Conservation (phyloP, 495 filamentous ascomycete genomes). For the Letharia lupina region DNA sequence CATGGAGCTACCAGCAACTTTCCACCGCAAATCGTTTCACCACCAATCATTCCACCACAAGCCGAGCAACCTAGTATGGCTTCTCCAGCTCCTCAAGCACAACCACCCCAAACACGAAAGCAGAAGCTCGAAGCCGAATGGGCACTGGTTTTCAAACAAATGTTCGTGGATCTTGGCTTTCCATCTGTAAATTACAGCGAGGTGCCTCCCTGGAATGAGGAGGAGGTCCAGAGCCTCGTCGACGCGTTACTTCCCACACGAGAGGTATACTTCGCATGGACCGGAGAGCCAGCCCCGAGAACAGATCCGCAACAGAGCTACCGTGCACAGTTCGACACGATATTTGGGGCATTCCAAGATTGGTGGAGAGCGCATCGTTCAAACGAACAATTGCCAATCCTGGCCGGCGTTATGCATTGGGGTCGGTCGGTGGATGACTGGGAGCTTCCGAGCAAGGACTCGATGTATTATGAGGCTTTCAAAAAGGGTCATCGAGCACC, state of each 20-base stretch:
- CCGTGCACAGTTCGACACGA: not conserved
- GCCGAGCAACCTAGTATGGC: not conserved
- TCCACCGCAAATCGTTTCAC: not conserved
- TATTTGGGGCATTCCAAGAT: not conserved
- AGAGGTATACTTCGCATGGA: slow-evolving; percentile 2
- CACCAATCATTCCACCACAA: not conserved
- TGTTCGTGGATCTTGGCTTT: not conserved
- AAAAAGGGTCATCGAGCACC: not conserved
- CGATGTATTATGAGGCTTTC: not conserved
- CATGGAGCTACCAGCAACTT: not conserved
- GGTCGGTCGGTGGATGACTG: not conserved
- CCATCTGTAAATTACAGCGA: not conserved
- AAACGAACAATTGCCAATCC: not conserved
- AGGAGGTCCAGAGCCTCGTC: slow-evolving; percentile 1
- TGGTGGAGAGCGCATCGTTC: not conserved
- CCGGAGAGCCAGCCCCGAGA: not conserved
- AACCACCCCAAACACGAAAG: not conserved
- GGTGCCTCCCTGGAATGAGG: not conserved
- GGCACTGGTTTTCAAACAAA: not conserved
- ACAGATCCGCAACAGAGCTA: slow-evolving; percentile 1
- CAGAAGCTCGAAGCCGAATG: not conserved
- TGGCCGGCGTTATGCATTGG: not conserved
- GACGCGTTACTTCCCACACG: not conserved
- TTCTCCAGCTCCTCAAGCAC: not conserved
- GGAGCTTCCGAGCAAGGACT: not conserved